phyloP scores from a whole-genome alignment of 1,284 basidiomycete genomes.

The Kwoniella shivajii region DNA sequence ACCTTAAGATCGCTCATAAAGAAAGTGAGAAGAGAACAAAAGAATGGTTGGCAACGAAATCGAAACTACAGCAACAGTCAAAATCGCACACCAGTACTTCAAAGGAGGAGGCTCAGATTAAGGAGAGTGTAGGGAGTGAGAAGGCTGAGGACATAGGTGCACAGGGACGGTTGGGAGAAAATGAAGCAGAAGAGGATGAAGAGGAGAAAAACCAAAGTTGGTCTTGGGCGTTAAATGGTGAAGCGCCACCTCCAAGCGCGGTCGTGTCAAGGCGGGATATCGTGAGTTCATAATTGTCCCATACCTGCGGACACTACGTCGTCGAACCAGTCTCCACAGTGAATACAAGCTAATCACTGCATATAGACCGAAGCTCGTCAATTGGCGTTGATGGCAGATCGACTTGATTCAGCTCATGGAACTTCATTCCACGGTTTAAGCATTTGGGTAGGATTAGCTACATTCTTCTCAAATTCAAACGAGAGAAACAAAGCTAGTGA shows the following conservation, averaged over 20 bases:
- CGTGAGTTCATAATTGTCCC: slow-evolving; percentile 29
- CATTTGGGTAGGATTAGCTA: slow-evolving; percentile 47
- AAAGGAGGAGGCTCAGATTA: too few relatives aligned
- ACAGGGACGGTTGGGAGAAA: background rate
- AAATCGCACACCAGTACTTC: too few relatives aligned
- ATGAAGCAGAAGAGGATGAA: slow-evolving; percentile 13
- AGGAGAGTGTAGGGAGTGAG: background rate
- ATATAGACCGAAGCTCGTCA: slow-evolving; percentile 45
- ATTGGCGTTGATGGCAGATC: slow-evolving; percentile 50
- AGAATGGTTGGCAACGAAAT: slow-evolving; percentile 6
- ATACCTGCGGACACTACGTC: background rate
- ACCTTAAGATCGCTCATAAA: slow-evolving; percentile 42
- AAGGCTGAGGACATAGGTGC: slow-evolving; percentile 6
- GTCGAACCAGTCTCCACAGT: background rate
- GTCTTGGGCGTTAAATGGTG: slow-evolving; percentile 53
- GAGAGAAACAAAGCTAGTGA: slow-evolving; percentile 26
- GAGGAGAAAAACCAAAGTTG: slow-evolving; percentile 40
- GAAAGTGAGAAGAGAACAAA: slow-evolving; percentile 32
- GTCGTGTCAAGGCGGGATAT: slow-evolving; percentile 52
- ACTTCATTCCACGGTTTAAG: slow-evolving; percentile 32
- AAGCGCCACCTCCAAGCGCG: slow-evolving; percentile 53
- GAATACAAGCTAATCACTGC: background rate
- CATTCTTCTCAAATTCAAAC: slow-evolving; percentile 36
- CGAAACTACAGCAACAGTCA: too few relatives aligned
- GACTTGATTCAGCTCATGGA: slow-evolving; percentile 33